These are phyloP conservation scores for Trebouxia sp. DNA, from an alignment of 139 green algal species.

Conservation along the genomic window DNA sequence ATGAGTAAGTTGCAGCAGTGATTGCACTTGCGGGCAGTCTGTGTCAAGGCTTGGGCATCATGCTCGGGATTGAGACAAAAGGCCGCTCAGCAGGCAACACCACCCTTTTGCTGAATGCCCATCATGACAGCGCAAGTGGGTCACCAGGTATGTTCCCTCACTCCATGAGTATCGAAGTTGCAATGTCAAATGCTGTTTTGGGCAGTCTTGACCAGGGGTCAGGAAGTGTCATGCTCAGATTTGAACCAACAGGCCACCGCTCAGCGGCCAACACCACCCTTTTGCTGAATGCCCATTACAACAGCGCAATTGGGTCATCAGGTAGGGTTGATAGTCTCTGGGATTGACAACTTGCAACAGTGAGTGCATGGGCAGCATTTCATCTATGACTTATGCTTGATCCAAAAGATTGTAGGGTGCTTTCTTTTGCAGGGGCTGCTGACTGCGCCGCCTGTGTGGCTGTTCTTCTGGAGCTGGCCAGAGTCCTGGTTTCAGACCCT, in stretches of 20 bases:
- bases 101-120: constrained; percentile 48
- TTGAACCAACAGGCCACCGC: constrained; percentile 34
- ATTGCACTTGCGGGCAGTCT: not conserved
- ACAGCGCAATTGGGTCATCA: constrained; percentile 40
- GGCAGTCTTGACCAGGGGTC: no score
- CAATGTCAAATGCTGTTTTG: no score
- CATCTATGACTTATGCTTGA: not conserved
- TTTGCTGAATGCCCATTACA: constrained; percentile 51
- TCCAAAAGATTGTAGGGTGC: not conserved
- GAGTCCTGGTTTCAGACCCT: constrained; percentile 47
- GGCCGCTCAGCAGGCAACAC: constrained; percentile 1
- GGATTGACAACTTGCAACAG: not conserved
- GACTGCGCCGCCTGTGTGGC: constrained; percentile 62
- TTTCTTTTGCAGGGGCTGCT: constrained; percentile 46
- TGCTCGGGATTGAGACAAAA: constrained; percentile 46
- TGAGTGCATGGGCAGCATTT: not conserved
- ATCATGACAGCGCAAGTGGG: constrained; percentile 51
- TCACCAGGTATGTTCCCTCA: constrained; percentile 27
- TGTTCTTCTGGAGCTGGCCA: constrained; percentile 64
- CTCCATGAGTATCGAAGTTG: no score
- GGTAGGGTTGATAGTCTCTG: constrained; percentile 1
- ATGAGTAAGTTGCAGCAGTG: no score
- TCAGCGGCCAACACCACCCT: constrained; percentile 28
- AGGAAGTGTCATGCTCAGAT: constrained; percentile 39
- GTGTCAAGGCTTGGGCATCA: constrained; percentile 1